Conservation (phyloP, 768 basidiomycete genomes). For the Pholiota conissans region DNA sequence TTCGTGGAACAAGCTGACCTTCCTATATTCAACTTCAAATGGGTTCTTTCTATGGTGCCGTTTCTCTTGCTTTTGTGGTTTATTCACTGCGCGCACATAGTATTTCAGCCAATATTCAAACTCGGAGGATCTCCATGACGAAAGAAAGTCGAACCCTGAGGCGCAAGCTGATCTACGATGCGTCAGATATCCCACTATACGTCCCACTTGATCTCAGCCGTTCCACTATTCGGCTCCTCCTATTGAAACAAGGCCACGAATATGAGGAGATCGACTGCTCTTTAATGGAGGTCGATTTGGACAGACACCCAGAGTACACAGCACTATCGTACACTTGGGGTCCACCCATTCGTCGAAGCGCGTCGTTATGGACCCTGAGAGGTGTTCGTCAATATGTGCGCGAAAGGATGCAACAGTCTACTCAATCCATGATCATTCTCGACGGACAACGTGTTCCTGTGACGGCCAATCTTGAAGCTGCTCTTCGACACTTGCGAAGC, state of each 20-base stretch:
- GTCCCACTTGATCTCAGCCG: not conserved
- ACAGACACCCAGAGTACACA: not conserved
- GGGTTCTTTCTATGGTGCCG: not conserved
- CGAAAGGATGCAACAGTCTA: not conserved
- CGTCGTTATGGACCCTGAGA: not conserved
- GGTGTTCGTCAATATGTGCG: not conserved
- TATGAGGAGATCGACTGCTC: not conserved
- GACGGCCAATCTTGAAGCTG: slow-evolving; percentile 4
- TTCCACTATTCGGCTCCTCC: not conserved
- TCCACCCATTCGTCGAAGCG: not conserved
- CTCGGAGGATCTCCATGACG: not conserved
- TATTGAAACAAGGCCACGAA: not conserved
- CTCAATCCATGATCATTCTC: not conserved
- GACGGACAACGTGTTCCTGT: not conserved
- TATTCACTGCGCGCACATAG: not conserved
- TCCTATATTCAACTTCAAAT: too few species aligned
- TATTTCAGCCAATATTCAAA: not conserved
- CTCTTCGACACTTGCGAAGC: slow-evolving; percentile 3
- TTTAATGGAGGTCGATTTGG: not conserved
- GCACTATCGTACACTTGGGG: slow-evolving; percentile 10
- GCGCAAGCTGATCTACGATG: not conserved
- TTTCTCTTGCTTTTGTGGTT: not conserved
- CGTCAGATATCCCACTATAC: not conserved
- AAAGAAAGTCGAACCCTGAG: not conserved
- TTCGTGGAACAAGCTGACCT: too few species aligned